Evolutionary conservation across 129 eudicot genomes (phyloP).

Genomic region (Apium graveolens): DNA sequence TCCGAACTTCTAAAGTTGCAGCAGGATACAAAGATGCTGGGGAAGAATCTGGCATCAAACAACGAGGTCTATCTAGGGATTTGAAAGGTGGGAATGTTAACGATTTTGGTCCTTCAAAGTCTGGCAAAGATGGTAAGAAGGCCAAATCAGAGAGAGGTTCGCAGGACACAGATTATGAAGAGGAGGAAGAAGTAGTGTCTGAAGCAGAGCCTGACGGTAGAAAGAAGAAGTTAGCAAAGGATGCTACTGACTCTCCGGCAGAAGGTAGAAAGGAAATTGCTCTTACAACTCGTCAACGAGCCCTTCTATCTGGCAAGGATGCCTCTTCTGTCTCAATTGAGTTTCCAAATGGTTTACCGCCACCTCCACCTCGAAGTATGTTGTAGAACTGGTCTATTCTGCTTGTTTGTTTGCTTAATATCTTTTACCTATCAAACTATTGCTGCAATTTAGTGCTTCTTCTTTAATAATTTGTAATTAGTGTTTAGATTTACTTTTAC

Average conservation of each 20-base stretch:
- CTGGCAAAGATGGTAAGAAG: slow-evolving; percentile 37
- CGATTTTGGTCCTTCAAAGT: slow-evolving; percentile 27
- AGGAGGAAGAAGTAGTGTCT: slow-evolving; percentile 49
- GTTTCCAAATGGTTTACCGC: slow-evolving; percentile 93
- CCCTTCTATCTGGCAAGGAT: slow-evolving; percentile 57
- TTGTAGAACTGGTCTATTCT: slow-evolving; percentile 2
- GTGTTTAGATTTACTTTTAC: neutral
- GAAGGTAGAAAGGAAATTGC: slow-evolving; percentile 69
- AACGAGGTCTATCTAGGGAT: slow-evolving; percentile 46
- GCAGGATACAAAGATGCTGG: slow-evolving; percentile 46
- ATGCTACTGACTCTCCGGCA: slow-evolving; percentile 43
- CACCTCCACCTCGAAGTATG: slow-evolving; percentile 89
- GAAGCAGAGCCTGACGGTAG: slow-evolving; percentile 58
- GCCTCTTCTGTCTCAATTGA: slow-evolving; percentile 57
- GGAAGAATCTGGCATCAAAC: slow-evolving; percentile 53
- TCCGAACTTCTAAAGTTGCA: slow-evolving; percentile 49
- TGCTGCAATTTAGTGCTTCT: neutral
- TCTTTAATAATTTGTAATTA: neutral
- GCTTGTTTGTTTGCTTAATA: neutral
- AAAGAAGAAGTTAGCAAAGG: slow-evolving; percentile 48
- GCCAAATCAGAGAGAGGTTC: slow-evolving; percentile 38
- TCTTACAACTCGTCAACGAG: slow-evolving; percentile 80
- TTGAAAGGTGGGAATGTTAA: slow-evolving; percentile 36
- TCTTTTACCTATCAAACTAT: neutral
- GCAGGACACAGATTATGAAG: slow-evolving; percentile 63